Evolutionary conservation across 768 basidiomycete species (phyloP), one percentile per base, ranked within the genome.

Genomic region (Cystofilobasidium capitatum): DNA sequence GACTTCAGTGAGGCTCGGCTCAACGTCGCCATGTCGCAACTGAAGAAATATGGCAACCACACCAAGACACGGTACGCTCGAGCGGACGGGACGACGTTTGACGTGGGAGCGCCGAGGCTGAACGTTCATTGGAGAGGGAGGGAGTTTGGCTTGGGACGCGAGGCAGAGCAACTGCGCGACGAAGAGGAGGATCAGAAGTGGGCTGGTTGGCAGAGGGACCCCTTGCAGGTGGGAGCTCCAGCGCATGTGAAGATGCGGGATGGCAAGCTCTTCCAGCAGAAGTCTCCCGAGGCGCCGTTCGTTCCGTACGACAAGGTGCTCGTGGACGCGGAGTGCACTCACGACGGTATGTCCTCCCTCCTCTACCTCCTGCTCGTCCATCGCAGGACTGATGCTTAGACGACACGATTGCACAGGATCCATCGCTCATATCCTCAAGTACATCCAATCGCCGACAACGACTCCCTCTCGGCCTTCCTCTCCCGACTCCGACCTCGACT

Each of bases 271-370:
- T n/a, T n/a, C 37, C 29, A 51, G 35, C 20, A 37, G 17, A 31
- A 31, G 49, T 24, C 40, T 4, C 3, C 36, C 3, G 20, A 54
- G 36, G 47, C 29, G 20, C 36, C 62, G 36, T 68, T 61, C n/a
- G n/a, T 68, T 0, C 66, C 66, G 13, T 68, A 68, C 36, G 66
- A 68, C 40, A 68, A 68, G 55, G 66, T 68, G 16, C 33, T 68
- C 49, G 66, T 68, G n/a, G 66, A 68, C 16, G 65, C 65, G 3
- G 65, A 66, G 55, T 66, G 65, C 26, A 66, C 58, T n/a, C 65
- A 66, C 47, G 65, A 66, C 20, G 65, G 65, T 66, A 10, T 14
- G 65, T 58, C 9, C 17, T n/a, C 24, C n/a, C 22, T 33, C 4
- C 35, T 54, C 5, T 12, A 1, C 24, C 24, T 36, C 20, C 60